Evolutionary conservation across 1,139 yeast genomes (phyloP).

Genomic region (Lodderomyces oxycetoniae): DNA sequence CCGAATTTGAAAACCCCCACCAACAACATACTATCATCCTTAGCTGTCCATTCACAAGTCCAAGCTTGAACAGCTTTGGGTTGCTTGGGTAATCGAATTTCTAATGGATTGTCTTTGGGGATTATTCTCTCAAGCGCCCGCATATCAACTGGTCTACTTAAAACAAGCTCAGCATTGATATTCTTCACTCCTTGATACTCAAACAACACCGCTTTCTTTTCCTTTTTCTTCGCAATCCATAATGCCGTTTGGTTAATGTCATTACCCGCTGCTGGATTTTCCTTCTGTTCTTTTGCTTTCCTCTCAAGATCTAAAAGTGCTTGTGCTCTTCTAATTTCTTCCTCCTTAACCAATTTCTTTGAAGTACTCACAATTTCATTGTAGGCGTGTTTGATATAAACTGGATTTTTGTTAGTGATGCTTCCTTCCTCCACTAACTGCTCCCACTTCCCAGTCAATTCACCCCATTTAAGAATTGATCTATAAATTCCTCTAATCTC

Average conservation of each 20-base stretch:
- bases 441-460: slow-evolving; percentile 76
- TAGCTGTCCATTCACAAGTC: slow-evolving; percentile 80
- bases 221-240: slow-evolving; percentile 64
- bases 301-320: slow-evolving; percentile 57
- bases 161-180: slow-evolving; percentile 82
- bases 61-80: slow-evolving; percentile 88
- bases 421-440: slow-evolving; percentile 88
- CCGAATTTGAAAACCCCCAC: slow-evolving; percentile 92
- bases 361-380: slow-evolving; percentile 65
- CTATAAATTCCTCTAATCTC: slow-evolving; percentile 86
- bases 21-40: slow-evolving; percentile 81
- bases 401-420: slow-evolving; percentile 79
- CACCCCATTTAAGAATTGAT: slow-evolving; percentile 79
- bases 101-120: slow-evolving; percentile 53
- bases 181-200: slow-evolving; percentile 86
- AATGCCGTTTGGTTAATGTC: slow-evolving; percentile 42
- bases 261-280: slow-evolving; percentile 26
- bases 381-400: slow-evolving; percentile 71
- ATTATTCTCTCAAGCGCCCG: slow-evolving; percentile 55
- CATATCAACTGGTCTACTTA: slow-evolving; percentile 82
- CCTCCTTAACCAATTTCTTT: slow-evolving; percentile 57
- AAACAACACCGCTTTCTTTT: slow-evolving; percentile 80
- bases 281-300: slow-evolving; percentile 56
- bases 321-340: slow-evolving; percentile 57
- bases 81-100: slow-evolving; percentile 51